Conservation (phyloP, 257 asterid species). For the Solanum appendiculatum region DNA sequence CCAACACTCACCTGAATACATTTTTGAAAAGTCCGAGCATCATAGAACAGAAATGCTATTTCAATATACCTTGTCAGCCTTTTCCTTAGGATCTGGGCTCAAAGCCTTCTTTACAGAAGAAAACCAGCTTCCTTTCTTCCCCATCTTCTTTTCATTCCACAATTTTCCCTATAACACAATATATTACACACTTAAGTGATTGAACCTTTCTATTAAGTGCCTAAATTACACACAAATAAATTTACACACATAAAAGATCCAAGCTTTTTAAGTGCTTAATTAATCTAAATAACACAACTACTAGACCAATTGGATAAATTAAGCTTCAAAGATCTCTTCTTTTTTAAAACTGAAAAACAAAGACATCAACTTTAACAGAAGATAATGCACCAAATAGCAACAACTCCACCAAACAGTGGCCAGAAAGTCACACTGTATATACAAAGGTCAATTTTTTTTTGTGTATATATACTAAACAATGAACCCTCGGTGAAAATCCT, state of each 20-base stretch:
- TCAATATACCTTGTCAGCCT: constrained; percentile 37
- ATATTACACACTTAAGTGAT: constrained; percentile 3
- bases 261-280: not conserved
- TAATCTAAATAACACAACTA: not conserved
- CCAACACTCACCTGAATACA: not conserved
- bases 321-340: not conserved
- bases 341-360: not conserved
- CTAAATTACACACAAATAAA: not conserved
- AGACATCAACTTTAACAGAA: not conserved
- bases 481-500: not conserved
- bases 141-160: constrained; percentile 61
- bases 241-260: not conserved
- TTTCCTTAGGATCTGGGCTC: constrained; percentile 58
- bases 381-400: not conserved
- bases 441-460: not conserved
- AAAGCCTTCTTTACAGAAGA: constrained; percentile 83
- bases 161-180: constrained; percentile 11
- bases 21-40: not conserved
- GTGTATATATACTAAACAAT: not conserved
- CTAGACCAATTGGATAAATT: not conserved
- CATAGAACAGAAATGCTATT: not conserved
- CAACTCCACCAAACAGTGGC: not conserved
- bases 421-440: not conserved
- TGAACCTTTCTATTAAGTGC: not conserved
- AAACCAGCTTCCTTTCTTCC: constrained; percentile 84